phyloP scores from a whole-genome alignment of 352 stramenopile genomes.

The Globisporangium mamillatum region DNA sequence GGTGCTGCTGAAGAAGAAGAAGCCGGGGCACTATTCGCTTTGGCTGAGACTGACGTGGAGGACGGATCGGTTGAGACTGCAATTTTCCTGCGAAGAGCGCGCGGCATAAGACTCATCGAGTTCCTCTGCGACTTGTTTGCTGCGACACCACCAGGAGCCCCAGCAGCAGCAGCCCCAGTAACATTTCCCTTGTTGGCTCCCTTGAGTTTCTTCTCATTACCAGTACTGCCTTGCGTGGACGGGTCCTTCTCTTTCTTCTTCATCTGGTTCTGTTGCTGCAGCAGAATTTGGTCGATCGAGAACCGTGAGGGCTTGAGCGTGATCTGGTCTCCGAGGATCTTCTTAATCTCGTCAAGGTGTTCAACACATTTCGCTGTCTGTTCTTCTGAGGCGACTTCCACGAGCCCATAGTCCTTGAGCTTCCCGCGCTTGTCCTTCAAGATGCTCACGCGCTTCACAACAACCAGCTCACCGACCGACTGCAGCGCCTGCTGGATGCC shows the following conservation, averaged over 20 bases:
- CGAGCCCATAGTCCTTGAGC: slow-evolving; percentile 67
- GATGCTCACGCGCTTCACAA: slow-evolving; percentile 48
- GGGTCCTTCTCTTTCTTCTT: slow-evolving; percentile 16
- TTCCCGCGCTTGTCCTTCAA: slow-evolving; percentile 54
- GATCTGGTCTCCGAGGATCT: slow-evolving; percentile 44
- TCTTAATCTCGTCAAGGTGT: slow-evolving; percentile 29
- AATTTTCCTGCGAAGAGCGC: slow-evolving; percentile 38
- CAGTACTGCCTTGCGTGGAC: not conserved
- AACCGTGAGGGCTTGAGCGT: slow-evolving; percentile 56
- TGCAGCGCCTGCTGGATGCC: slow-evolving; percentile 43
- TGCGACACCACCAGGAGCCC: not conserved
- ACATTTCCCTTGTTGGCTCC: not conserved
- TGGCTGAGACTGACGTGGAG: not conserved
- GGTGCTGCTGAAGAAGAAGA: not conserved
- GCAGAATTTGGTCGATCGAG: slow-evolving; percentile 58
- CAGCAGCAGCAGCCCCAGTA: slow-evolving; percentile 1
- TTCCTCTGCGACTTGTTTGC: slow-evolving; percentile 21
- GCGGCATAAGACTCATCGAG: slow-evolving; percentile 48
- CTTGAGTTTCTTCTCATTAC: slow-evolving; percentile 14
- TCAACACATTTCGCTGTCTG: slow-evolving; percentile 31
- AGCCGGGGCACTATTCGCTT: not conserved
- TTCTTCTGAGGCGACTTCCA: slow-evolving; percentile 38
- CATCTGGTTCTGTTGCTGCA: slow-evolving; percentile 35
- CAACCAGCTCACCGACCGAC: slow-evolving; percentile 23
- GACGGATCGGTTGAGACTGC: slow-evolving; percentile 1